These are phyloP conservation scores for Neofusicoccum sp. DNA, from an alignment of 2,329 filamentous ascomycete genomes.

Conservation along the genomic window DNA sequence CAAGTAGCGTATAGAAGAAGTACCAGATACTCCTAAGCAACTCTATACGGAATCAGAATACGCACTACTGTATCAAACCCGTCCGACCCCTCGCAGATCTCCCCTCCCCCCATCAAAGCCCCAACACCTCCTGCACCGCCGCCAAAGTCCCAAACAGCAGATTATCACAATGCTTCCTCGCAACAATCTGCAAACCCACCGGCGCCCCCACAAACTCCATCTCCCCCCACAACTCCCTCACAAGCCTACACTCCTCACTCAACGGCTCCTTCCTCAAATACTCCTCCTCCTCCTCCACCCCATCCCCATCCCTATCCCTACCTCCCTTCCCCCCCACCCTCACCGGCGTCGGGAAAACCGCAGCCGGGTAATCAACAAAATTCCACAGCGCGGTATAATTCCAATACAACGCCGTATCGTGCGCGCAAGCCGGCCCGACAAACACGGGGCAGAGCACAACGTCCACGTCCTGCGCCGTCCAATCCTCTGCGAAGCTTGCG, in stretches of 20 bases:
- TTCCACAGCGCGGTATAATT: conserved; percentile 29
- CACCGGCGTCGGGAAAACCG: conserved; percentile 28
- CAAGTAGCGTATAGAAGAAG: no score
- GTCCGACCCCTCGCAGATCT: background rate
- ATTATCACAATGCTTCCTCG: background rate
- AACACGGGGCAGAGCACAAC: conserved; percentile 29
- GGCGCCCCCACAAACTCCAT: conserved; percentile 27
- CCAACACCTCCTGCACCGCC: conserved; percentile 25
- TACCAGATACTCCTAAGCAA: no score
- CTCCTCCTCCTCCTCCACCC: conserved; percentile 21
- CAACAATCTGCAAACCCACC: conserved; percentile 28
- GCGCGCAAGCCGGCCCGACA: conserved; percentile 28
- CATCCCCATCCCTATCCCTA: conserved; percentile 25
- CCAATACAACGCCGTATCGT: conserved; percentile 31
- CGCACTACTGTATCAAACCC: background rate
- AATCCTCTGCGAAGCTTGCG: conserved; percentile 24
- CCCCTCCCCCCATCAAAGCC: conserved; percentile 24
- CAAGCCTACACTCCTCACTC: conserved; percentile 28
- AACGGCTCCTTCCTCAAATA: no score
- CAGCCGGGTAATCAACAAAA: conserved; percentile 29
- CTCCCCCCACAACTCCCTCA: conserved; percentile 25
- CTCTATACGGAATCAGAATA: no score
- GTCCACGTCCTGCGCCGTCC: conserved; percentile 30
- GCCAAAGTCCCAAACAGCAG: background rate
- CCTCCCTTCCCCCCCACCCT: conserved; percentile 22